Evolutionary conservation across 2,329 filamentous ascomycete genomes (phyloP).

Genomic region (Keithomyces neogunnii): DNA sequence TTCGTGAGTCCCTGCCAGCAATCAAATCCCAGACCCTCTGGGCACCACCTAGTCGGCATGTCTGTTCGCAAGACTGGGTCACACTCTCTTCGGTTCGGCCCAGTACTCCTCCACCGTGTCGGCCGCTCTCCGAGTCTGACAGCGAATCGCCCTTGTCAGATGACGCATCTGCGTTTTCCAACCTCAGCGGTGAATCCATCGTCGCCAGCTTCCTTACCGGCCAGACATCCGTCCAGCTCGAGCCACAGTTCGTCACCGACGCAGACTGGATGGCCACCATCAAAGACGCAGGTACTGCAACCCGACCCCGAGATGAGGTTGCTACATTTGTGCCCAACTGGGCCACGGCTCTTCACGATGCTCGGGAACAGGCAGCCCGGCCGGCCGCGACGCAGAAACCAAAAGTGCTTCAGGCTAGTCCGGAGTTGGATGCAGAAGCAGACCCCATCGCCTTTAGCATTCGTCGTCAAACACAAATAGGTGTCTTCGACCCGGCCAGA

Average conservation of each 20-base stretch:
- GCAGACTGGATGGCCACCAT: background rate
- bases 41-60: background rate
- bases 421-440: background rate
- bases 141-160: slow-evolving; percentile 11
- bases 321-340: background rate
- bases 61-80: slow-evolving; percentile 7
- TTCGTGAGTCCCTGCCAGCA: background rate
- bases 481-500: slow-evolving; percentile 1
- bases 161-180: slow-evolving; percentile 6
- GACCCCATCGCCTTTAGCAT: background rate
- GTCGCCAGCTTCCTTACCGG: slow-evolving; percentile 3
- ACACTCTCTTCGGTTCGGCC: slow-evolving; percentile 8
- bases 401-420: background rate
- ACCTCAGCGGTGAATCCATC: slow-evolving; percentile 8
- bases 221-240: background rate
- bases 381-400: background rate
- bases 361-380: background rate
- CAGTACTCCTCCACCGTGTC: slow-evolving; percentile 2
- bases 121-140: slow-evolving; percentile 6
- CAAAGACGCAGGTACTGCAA: background rate
- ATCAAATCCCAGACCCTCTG: slow-evolving; percentile 7
- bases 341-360: background rate
- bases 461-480: background rate
- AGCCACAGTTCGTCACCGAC: background rate
- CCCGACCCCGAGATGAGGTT: background rate